Base-by-base conservation (phyloP, 2,329 filamentous ascomycete genomes). In the Fusarium globosum region DNA sequence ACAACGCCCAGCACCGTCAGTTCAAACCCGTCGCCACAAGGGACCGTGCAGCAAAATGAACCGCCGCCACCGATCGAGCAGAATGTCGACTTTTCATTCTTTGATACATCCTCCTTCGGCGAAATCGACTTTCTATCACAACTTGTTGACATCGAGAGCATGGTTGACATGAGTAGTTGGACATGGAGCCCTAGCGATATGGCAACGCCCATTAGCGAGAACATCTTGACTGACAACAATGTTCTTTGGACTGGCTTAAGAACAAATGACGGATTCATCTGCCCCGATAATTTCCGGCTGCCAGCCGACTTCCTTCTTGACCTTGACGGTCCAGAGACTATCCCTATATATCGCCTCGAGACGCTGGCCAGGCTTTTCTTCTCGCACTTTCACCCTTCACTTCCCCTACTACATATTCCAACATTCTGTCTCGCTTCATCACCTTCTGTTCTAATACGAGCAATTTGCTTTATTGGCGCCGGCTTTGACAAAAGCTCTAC, bases 91-190 rank as follows among this genome's bases (percentile, higher is more conserved):
- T 26, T 48, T 1, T 21, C 55, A 10, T 58, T 28, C 18, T 26
- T 58, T 21, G 55, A 58, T 6, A n/a, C 55, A 9, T n/a, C 55
- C 0, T 21, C 30, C 1, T n/a, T 35, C 18, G 41, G 23, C 11
- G 55, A 49, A 36, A 48, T 49, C 0, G 41, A 58, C 14, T 49
- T 58, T 16, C 20, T 58, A 6, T 49, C 55, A 3, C 55, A 58
- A 18, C 41, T 58, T 4, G 18, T 58, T 20, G 55, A 58, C 3
- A 58, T 58, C 6, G 55, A 49, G 11, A 58, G 23, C 28, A 48
- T 58, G 55, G 20, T 58, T 21, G 41, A 58, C 23, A 58, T n/a
- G 55, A 58, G 41, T 7, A 35, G 11, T 11, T 58, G 55, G 41
- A 58, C 41, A 14, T 58, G 55, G 55, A 48, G 55, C 4, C 41